Evolutionary conservation across 2,329 filamentous ascomycete species (phyloP), one percentile per base, ranked within the genome.

Genomic region (Penicillium brasilianum): DNA sequence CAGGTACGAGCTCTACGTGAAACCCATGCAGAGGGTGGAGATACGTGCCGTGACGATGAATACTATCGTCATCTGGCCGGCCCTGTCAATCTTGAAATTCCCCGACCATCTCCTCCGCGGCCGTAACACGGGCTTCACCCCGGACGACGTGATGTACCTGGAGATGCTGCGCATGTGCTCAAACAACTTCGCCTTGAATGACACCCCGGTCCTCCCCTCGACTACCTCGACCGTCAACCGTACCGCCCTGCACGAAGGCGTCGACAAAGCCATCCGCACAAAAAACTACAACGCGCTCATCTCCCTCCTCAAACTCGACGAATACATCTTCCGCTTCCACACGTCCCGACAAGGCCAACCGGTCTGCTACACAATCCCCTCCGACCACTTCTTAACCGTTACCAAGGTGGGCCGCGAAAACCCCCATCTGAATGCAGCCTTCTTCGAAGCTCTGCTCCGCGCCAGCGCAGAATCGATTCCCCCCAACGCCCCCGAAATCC

Each of bases 381-480:
- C 69, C 0, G 71, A 76, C 8, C 74, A 78, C 54, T 79, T 77
- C 55, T 55, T 72, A 16, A 70, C 71, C 1, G 76, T 73, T 5
- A 68, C 72, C 1, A 69, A 66, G 1, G 48, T 69, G 13, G 62
- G 68, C n/a, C 69, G 65, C 0, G 55, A 70, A 9, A 69, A 66
- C 3, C 65, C 59, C 14, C 48, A 55, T 20, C 58, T 61, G 5
- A 65, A 74, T 36, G 57, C 68, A 0, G 59, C 65, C 0, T 64
- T 76, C 22, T 74, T 80, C 20, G 66, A 72, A 43, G 57, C 72
- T 4, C 69, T 80, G 7, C 37, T 80, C 4, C 77, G 77, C 39
- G 70, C 76, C 11, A 76, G 69, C 44, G 74, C 78, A 0, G 76
- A 78, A 51, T 78, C 76, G 5, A 57, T 79, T 6, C 78, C 78